Evolutionary conservation across 768 basidiomycete species (phyloP).

Genomic region (Tulasnella calospora): DNA sequence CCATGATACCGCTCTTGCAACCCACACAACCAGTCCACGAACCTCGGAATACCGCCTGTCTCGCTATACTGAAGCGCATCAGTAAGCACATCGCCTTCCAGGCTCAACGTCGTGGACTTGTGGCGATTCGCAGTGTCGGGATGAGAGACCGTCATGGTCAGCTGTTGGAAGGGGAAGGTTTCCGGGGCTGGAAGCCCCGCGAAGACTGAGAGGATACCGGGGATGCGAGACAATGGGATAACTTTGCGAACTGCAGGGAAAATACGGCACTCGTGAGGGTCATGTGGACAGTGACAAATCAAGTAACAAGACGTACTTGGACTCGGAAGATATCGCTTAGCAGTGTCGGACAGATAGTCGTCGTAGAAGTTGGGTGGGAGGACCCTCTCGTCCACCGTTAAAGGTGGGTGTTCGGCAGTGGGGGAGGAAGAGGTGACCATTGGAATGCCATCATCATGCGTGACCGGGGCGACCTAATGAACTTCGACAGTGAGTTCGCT

Average conservation of each 20-base stretch:
- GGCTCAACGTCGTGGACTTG: not conserved
- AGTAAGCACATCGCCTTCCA: conserved; percentile 55
- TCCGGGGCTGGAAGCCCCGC: conserved; percentile 87
- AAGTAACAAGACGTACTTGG: not conserved
- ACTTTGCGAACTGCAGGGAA: conserved; percentile 50
- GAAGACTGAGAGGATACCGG: conserved; percentile 73
- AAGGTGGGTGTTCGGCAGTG: not conserved
- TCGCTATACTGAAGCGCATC: conserved; percentile 72
- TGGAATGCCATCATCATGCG: not conserved
- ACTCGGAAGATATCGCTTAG: not conserved
- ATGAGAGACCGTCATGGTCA: conserved; percentile 57
- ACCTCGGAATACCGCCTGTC: conserved; percentile 58
- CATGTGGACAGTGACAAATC: not conserved
- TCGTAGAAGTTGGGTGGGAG: conserved; percentile 4
- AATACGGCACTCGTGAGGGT: not conserved
- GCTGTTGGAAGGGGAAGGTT: conserved; percentile 82
- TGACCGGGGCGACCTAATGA: not conserved
- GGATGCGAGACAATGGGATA: conserved; percentile 70
- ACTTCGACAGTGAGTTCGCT: not conserved
- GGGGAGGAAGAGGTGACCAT: not conserved
- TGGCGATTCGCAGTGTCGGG: conserved; percentile 33
- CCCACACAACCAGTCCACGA: conserved; percentile 63
- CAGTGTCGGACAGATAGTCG: not conserved
- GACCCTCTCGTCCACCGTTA: not conserved
- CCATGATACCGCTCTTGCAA: conserved; percentile 70